phyloP scores from a whole-genome alignment of 2,329 filamentous ascomycete species.

The Cyphellophora europaea region DNA sequence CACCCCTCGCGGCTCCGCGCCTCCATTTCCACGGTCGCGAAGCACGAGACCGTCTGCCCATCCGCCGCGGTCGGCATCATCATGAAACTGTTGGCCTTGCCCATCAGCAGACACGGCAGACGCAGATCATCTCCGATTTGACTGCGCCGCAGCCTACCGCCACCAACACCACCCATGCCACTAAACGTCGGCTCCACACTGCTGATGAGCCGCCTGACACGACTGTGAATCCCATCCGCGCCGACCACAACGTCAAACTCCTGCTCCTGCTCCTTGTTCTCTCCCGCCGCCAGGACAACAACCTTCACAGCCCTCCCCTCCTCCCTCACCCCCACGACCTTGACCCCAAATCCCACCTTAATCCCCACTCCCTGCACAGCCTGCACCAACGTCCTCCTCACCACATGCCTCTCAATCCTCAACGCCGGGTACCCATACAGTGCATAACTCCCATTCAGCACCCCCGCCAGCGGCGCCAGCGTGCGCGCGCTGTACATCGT shows the following conservation, averaged over 20 bases:
- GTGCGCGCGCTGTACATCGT: constrained; percentile 32
- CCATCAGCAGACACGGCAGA: constrained; percentile 14
- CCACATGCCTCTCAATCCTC: constrained; percentile 10
- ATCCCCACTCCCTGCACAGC: constrained; percentile 3
- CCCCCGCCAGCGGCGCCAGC: constrained; percentile 14
- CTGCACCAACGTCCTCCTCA: constrained; percentile 10
- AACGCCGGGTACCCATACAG: constrained; percentile 21
- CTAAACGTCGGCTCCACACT: constrained; percentile 12
- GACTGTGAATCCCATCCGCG: constrained; percentile 21
- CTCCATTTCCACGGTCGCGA: constrained; percentile 10
- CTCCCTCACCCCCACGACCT: constrained; percentile 9
- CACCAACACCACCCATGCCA: constrained; percentile 14
- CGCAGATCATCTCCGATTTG: constrained; percentile 3
- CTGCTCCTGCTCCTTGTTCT: constrained; percentile 8
- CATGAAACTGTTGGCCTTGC: constrained; percentile 11
- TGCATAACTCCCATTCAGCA: constrained; percentile 21
- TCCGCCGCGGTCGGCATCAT: constrained; percentile 9
- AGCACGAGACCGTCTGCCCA: constrained; percentile 6
- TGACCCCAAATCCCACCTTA: constrained; percentile 8
- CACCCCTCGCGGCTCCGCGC: constrained; percentile 15
- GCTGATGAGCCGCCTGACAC: constrained; percentile 9
- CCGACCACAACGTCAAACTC: constrained; percentile 19
- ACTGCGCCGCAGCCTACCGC: not conserved
- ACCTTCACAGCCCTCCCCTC: constrained; percentile 6
- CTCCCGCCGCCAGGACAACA: constrained; percentile 9